Evolutionary conservation across 352 stramenopile genomes (phyloP).

Genomic region (Phytophthora tubulina): DNA sequence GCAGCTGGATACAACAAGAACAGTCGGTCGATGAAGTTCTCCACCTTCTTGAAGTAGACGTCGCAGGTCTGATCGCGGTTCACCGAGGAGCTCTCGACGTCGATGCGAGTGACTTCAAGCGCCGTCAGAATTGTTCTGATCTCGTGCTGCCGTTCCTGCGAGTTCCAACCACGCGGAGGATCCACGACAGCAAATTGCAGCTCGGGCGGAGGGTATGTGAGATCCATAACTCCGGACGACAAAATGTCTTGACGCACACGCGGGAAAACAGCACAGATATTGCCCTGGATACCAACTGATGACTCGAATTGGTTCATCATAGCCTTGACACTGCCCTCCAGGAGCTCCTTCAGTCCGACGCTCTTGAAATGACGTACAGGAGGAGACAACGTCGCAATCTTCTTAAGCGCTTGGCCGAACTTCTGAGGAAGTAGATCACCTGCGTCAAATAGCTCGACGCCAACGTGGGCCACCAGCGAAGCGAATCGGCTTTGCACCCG

Average conservation of each 20-base stretch:
- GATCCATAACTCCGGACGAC: constrained; percentile 42
- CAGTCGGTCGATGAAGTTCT: constrained; percentile 63
- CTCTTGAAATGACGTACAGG: constrained; percentile 35
- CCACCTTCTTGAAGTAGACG: constrained; percentile 63
- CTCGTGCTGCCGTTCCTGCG: constrained; percentile 37
- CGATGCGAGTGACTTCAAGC: constrained; percentile 44
- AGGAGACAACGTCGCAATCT: constrained; percentile 36
- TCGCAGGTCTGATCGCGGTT: constrained; percentile 54
- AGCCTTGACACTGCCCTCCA: constrained; percentile 47
- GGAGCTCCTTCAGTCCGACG: constrained; percentile 52
- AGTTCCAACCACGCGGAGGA: constrained; percentile 51
- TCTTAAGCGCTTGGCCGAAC: constrained; percentile 45
- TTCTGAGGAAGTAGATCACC: constrained; percentile 28
- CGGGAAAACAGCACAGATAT: constrained; percentile 35
- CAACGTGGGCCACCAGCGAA: constrained; percentile 31
- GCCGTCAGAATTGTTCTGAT: constrained; percentile 42
- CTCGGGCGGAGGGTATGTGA: constrained; percentile 52
- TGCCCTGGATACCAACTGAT: constrained; percentile 39
- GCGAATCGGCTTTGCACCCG: constrained; percentile 37
- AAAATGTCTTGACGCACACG: constrained; percentile 46
- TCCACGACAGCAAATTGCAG: constrained; percentile 49
- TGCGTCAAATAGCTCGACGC: constrained; percentile 39
- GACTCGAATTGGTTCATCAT: constrained; percentile 47
- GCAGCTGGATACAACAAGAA: constrained; percentile 45
- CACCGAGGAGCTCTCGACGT: constrained; percentile 27